These are phyloP conservation scores for Mycosphaerella sp. DNA, from an alignment of 2,329 filamentous ascomycete genomes.

Conservation along the genomic window DNA sequence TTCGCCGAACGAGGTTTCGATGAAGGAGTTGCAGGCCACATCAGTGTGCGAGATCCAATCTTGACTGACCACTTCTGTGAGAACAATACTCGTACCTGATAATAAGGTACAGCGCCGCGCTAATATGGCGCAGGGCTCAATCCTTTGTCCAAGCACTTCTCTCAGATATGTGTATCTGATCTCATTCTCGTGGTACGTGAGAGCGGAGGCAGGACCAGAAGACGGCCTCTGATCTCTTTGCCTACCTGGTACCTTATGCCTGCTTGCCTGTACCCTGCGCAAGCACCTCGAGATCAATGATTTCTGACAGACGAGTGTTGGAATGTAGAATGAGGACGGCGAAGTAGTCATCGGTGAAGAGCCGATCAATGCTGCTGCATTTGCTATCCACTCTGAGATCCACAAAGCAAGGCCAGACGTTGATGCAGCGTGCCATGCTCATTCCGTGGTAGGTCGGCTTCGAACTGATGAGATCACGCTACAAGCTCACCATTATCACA, in stretches of 20 bases:
- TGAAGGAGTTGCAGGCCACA: conserved; percentile 38
- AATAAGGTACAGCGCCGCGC: neutral
- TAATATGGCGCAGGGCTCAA: conserved; percentile 31
- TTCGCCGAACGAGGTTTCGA: conserved; percentile 38
- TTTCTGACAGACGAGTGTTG: no score
- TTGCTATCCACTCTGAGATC: conserved; percentile 41
- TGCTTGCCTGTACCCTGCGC: no score
- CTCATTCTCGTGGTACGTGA: conserved; percentile 36
- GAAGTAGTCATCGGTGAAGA: conserved; percentile 39
- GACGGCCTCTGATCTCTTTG: no score
- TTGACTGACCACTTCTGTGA: conserved; percentile 33
- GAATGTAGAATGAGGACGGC: conserved; percentile 34
- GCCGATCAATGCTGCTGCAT: conserved; percentile 42
- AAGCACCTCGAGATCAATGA: no score
- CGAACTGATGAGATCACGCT: neutral
- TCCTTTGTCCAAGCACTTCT: conserved; percentile 42
- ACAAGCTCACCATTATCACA: neutral
- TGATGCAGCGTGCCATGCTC: conserved; percentile 38
- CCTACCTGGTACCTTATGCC: no score
- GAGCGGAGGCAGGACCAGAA: no score
- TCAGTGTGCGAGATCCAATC: conserved; percentile 36
- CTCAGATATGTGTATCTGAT: conserved; percentile 38
- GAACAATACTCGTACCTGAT: conserved; percentile 1
- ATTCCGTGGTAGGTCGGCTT: conserved; percentile 31
- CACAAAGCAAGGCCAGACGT: conserved; percentile 41